phyloP scores from a whole-genome alignment of 371 early-diverging fungal species.

The Lichtheimia hyalospora region DNA sequence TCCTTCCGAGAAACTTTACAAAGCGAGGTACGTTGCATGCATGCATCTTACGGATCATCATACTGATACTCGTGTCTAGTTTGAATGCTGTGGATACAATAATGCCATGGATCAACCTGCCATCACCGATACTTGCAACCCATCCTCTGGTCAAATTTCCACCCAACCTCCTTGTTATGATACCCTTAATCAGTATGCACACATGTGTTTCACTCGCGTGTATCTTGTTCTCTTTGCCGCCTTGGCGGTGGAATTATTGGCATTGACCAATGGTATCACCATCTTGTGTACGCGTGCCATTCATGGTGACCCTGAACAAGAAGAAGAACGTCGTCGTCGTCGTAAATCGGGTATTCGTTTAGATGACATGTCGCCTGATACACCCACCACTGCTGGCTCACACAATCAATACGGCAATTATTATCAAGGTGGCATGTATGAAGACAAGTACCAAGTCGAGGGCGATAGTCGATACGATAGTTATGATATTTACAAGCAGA shows the following conservation, averaged over 20 bases:
- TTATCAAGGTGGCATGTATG: conserved; percentile 10
- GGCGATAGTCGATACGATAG: conserved; percentile 11
- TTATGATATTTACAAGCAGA: conserved; percentile 14
- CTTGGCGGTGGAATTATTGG: conserved; percentile 38
- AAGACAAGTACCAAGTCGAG: conserved; percentile 10
- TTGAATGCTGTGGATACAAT: conserved; percentile 47
- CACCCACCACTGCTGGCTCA: conserved; percentile 32
- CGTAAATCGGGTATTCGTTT: conserved; percentile 48
- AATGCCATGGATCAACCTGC: conserved; percentile 31
- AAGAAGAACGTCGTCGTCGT: conserved; percentile 41
- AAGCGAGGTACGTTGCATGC: conserved; percentile 1
- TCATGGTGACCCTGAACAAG: conserved; percentile 33
- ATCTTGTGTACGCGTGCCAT: conserved; percentile 32
- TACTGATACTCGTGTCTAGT: conserved; percentile 18
- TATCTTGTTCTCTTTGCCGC: conserved; percentile 44
- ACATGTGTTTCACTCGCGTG: conserved; percentile 30
- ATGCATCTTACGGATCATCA: no score
- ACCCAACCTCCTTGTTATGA: conserved; percentile 29
- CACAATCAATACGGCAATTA: conserved; percentile 17
- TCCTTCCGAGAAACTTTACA: conserved; percentile 28
- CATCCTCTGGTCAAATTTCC: conserved; percentile 12
- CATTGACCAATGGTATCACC: conserved; percentile 44
- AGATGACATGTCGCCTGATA: conserved; percentile 44
- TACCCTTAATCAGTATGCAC: conserved; percentile 20
- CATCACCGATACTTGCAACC: conserved; percentile 22